Evolutionary conservation across 306 rosid species (phyloP), one percentile per base, ranked within the genome.

Genomic region (Heteromeles arbutifolia): DNA sequence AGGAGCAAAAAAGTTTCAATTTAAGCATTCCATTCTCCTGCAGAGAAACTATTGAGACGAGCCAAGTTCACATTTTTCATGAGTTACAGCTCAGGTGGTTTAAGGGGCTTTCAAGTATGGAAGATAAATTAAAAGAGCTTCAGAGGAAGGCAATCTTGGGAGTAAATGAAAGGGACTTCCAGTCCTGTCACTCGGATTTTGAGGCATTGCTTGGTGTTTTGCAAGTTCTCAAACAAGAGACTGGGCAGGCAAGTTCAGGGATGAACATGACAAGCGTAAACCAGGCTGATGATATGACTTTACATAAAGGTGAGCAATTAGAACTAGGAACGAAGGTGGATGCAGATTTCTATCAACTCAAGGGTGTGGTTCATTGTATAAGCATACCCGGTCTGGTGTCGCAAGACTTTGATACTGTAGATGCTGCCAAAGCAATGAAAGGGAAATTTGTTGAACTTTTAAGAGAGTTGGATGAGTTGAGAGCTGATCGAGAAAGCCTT

Each of bases 401-500:
- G 24, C 86, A 84, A 2, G 96, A 89, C 70, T 82, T 83, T 83
- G 91, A 86, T 70, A 81, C 97, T 26, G 57, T 83, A 82, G 99
- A 95, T 88, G 86, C 91, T 65, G 53, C 85, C 64, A 77, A 82
- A 84, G 94, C 86, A 59, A 77, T 88, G 90, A 96, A 90, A 82
- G 93, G 79, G 29, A 88, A 90, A 45, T 8, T 87, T 61, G 81
- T 90, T 84, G 97, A 90, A 87, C 96, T 92, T 82, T 77, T 89
- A 77, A 89, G 90, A 79, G 96, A 92, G 86, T 74, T 92, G 72
- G 93, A 92, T 41, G 96, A 88, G 70, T 87, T 92, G 76, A 96
- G 92, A 90, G 89, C 86, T 5, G 97, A 96, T 79, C 86, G 87
- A 65, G 97, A 83, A 78, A 78, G 88, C 87, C 97, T 96, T 75